These are phyloP conservation scores for Rhodamnia rubescens DNA, from an alignment of 345 rosid genomes.

Conservation along the genomic window DNA sequence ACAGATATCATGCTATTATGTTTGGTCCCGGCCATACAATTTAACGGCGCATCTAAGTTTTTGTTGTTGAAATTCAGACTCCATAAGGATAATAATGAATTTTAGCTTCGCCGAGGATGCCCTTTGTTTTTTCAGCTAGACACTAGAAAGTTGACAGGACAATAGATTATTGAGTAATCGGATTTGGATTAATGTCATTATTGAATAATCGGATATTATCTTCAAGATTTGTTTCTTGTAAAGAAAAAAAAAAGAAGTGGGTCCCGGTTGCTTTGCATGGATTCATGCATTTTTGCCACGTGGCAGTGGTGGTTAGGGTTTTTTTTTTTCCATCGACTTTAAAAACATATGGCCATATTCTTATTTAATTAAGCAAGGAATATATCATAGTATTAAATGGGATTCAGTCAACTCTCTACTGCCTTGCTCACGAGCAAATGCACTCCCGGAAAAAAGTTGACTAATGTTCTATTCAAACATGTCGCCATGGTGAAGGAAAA, in stretches of 20 bases:
- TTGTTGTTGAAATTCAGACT: background rate
- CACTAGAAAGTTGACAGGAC: background rate
- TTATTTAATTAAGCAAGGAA: background rate
- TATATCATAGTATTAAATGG: background rate
- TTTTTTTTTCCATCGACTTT: background rate
- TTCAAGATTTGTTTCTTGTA: background rate
- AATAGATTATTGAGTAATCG: background rate
- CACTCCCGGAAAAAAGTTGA: background rate
- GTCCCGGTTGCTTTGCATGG: background rate
- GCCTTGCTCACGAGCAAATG: background rate
- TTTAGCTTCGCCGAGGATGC: background rate
- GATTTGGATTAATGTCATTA: background rate
- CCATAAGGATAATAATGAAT: too few species aligned
- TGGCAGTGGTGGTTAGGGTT: background rate
- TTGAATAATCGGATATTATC: background rate
- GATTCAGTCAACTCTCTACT: background rate
- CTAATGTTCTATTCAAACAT: background rate
- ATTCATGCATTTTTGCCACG: background rate
- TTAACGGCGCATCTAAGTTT: background rate
- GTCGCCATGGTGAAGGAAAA: background rate
- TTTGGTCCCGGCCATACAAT: background rate
- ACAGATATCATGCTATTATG: background rate
- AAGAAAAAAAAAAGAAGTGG: background rate
- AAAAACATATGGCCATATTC: background rate
- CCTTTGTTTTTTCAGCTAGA: background rate